phyloP scores from a whole-genome alignment of 2,329 filamentous ascomycete genomes.

The Ophiostoma novo-ulmi region DNA sequence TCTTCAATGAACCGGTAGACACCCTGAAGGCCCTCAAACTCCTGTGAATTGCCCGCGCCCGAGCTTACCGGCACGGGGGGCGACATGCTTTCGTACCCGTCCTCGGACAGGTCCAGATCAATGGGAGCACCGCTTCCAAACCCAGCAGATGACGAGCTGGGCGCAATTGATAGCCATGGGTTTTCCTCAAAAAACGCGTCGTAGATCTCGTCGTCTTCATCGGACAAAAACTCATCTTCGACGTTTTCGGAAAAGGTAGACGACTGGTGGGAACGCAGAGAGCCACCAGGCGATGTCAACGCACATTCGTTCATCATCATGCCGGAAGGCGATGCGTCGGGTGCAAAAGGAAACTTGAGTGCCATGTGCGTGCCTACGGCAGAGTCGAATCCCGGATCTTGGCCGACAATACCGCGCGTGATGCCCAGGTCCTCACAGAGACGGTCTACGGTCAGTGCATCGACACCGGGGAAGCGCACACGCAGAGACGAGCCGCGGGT shows the following conservation, averaged over 20 bases:
- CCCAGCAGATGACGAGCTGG: slow-evolving; percentile 27
- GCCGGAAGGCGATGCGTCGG: slow-evolving; percentile 38
- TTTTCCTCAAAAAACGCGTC: slow-evolving; percentile 26
- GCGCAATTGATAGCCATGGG: slow-evolving; percentile 42
- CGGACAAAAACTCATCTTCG: slow-evolving; percentile 31
- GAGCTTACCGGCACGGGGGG: slow-evolving; percentile 39
- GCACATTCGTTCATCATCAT: neutral
- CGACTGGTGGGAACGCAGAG: slow-evolving; percentile 40
- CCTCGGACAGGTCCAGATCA: slow-evolving; percentile 29
- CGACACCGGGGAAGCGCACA: slow-evolving; percentile 86
- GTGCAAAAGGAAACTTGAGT: slow-evolving; percentile 80
- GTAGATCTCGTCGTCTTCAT: slow-evolving; percentile 28
- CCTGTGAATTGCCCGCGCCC: slow-evolving; percentile 37
- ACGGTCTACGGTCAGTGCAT: slow-evolving; percentile 71
- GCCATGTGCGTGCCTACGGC: slow-evolving; percentile 66
- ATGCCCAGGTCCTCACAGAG: slow-evolving; percentile 87
- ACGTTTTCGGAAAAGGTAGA: slow-evolving; percentile 16
- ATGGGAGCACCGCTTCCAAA: slow-evolving; percentile 12
- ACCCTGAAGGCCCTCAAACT: slow-evolving; percentile 52
- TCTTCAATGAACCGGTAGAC: slow-evolving; percentile 56
- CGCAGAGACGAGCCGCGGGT: slow-evolving; percentile 59
- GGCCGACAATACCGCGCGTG: slow-evolving; percentile 67
- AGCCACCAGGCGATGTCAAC: slow-evolving; percentile 46
- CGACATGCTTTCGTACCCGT: slow-evolving; percentile 50
- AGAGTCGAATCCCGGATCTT: slow-evolving; percentile 69